Base-by-base conservation (phyloP, 495 filamentous ascomycete species). In the Hyaloscypha variabilis region DNA sequence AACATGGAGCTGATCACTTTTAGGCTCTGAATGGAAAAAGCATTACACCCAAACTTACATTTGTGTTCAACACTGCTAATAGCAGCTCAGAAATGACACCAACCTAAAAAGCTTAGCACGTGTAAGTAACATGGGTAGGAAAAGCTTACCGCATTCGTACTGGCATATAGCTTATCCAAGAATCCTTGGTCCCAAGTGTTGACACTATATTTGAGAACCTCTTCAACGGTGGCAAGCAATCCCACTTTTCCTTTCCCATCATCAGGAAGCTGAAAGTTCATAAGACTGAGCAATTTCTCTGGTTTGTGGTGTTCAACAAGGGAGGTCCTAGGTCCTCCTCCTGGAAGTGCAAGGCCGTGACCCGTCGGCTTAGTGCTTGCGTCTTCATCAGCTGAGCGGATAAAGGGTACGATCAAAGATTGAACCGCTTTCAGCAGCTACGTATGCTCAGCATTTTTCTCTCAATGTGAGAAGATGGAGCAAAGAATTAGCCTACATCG, bases 101-200 rank as follows among this genome's bases (percentile, higher is more conserved):
- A 24, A 92, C 82, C 83, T 88, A 60, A n/a, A 63, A 50, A 52
- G 34, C 26, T 54, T 23, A 54, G 51, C 26, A 3, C 8, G 8
- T 8, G 14, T 25, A 28, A 24, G 13, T 25, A 54, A 1, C 6
- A 6, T 0, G 5, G 24, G 34, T 31, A 49, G 0, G 30, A 50
- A 3, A 8, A 28, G 70, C 83, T 42, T 68, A 89, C 91, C 19
- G 93, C 88, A 76, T 95, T 93, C 28, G 91, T 95, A 58, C 86
- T 88, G 24, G 89, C 88, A 75, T 97, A 97, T 34, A 97, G 79
- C 79, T 97, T 96, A 76, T 97, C 92, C 74, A 97, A 76, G 77
- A 99, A 97, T 8, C 94, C 95, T 72, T 94, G 92, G 75, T 94
- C 90, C 94, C 94, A 98, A 34, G 94, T 97, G 76, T 98, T 98